Conservation (phyloP, 148 eudicot species). For the Silene latifolia region DNA sequence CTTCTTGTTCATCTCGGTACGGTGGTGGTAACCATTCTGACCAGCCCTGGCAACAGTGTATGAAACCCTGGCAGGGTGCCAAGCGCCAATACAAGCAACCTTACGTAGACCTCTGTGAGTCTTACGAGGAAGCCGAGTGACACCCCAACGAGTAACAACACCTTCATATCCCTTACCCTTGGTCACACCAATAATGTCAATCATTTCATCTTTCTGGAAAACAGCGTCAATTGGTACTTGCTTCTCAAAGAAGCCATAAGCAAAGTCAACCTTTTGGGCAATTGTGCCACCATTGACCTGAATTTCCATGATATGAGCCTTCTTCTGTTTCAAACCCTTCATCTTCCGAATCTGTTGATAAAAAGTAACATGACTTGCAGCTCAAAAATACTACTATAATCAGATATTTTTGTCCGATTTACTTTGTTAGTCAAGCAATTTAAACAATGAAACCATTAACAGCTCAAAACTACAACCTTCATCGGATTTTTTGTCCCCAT, state of each 20-base stretch:
- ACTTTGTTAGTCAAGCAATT: too few relatives aligned
- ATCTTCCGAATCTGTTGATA: slow-evolving; percentile 59
- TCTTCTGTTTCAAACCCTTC: slow-evolving; percentile 87
- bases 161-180: slow-evolving; percentile 78
- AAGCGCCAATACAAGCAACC: slow-evolving; percentile 77
- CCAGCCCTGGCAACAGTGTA: slow-evolving; percentile 79
- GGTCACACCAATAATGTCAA: slow-evolving; percentile 74
- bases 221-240: slow-evolving; percentile 67
- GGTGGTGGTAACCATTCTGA: slow-evolving; percentile 78
- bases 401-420: too few relatives aligned
- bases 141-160: slow-evolving; percentile 85
- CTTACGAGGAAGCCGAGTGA: slow-evolving; percentile 74
- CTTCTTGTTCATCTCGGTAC: slow-evolving; percentile 77
- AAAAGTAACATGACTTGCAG: not conserved
- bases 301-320: slow-evolving; percentile 74
- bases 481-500: too few relatives aligned
- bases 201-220: slow-evolving; percentile 79
- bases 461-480: not conserved
- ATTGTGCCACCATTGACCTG: slow-evolving; percentile 81
- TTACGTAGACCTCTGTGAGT: slow-evolving; percentile 75
- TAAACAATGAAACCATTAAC: not conserved
- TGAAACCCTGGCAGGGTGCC: slow-evolving; percentile 80
- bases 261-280: slow-evolving; percentile 75
- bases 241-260: slow-evolving; percentile 73
- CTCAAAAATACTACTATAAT: too few relatives aligned